phyloP scores from a whole-genome alignment of 1,139 yeast species.

The Nakaseomyces glabratus region DNA sequence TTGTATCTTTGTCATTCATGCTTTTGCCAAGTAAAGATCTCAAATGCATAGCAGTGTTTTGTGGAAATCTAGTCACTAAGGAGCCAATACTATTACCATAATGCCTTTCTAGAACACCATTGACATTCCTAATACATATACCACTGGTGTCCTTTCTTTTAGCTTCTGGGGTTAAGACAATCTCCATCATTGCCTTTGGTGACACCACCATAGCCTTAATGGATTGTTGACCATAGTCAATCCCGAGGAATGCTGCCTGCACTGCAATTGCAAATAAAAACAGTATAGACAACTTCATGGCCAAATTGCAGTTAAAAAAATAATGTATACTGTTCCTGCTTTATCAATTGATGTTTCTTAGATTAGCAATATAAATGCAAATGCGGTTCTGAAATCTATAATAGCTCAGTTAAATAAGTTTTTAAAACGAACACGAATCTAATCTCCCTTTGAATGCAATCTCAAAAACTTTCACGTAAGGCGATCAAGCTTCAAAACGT shows the following conservation, averaged over 20 bases:
- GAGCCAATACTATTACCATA: constrained; percentile 74
- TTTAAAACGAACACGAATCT: no score
- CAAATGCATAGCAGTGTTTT: constrained; percentile 53
- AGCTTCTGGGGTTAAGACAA: constrained; percentile 81
- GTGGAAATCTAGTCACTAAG: constrained; percentile 66
- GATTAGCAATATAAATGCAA: no score
- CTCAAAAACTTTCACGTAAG: no score
- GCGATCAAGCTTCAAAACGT: no score
- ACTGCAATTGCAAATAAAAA: background rate
- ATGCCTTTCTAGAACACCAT: constrained; percentile 52
- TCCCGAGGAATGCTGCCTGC: constrained; percentile 63
- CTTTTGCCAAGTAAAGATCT: constrained; percentile 66
- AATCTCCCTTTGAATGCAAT: no score
- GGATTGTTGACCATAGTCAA: constrained; percentile 85
- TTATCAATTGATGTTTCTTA: no score
- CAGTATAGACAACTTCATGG: no score
- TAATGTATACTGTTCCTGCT: no score
- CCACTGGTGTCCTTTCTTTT: constrained; percentile 85
- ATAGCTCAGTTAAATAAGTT: no score
- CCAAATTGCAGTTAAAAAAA: no score
- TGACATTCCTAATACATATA: constrained; percentile 45
- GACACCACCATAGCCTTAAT: constrained; percentile 85
- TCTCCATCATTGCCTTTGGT: constrained; percentile 81
- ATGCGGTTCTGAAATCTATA: no score
- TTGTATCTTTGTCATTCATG: constrained; percentile 38